A percentile compares a stretch with the other conserved stretches of the same genome.
These are phyloP conservation scores for Berkeleyomyces rouxiae DNA, from an alignment of 2,329 filamentous ascomycete genomes.

Conservation along the genomic window DNA sequence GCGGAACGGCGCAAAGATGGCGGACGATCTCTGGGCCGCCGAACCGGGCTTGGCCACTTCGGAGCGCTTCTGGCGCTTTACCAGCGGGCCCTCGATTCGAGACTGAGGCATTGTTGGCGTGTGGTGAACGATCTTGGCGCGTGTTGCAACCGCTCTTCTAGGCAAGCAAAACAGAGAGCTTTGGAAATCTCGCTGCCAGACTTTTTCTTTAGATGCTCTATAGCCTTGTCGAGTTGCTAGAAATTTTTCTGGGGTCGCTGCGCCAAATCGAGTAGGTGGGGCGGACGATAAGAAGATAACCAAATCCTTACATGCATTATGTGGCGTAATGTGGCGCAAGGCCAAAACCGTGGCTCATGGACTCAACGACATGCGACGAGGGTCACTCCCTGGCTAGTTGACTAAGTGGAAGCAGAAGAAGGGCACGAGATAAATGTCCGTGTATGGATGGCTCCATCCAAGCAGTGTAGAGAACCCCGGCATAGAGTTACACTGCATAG, in stretches of 20 bases:
- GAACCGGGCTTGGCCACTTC: constrained; percentile 24
- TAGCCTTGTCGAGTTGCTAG: constrained; percentile 6
- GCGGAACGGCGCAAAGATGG: constrained; percentile 85
- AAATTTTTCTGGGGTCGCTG: constrained; percentile 12
- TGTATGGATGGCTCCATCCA: neutral
- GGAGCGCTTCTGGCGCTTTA: constrained; percentile 59
- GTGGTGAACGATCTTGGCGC: neutral
- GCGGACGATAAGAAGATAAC: constrained; percentile 1
- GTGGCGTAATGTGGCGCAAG: neutral
- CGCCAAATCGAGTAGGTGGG: constrained; percentile 12
- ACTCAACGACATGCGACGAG: neutral
- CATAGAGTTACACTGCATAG: too few species aligned
- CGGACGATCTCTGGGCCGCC: constrained; percentile 39
- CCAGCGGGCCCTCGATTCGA: constrained; percentile 42
- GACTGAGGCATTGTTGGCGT: constrained; percentile 36
- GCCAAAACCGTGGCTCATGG: neutral
- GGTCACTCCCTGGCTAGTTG: neutral
- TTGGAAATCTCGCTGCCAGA: neutral
- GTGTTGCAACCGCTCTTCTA: neutral
- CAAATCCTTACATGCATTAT: neutral
- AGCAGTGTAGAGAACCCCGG: too few species aligned
- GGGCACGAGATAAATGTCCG: neutral
- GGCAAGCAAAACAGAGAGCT: neutral
- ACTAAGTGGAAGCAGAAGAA: neutral
- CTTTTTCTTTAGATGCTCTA: constrained; percentile 2